Base-by-base conservation (phyloP, 2,329 filamentous ascomycete genomes). In the Fusarium piperis region DNA sequence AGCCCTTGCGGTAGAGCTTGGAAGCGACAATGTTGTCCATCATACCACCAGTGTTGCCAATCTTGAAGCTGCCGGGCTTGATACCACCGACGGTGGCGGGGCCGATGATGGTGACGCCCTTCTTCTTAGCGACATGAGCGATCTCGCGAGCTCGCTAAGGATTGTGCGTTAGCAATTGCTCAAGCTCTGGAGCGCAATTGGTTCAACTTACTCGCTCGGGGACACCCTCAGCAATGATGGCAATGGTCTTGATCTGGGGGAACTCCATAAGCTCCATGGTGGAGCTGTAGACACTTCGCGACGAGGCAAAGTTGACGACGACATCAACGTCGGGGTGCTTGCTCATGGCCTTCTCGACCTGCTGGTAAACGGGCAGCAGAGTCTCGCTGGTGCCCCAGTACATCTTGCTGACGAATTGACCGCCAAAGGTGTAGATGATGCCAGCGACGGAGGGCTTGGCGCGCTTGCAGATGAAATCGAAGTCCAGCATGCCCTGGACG, bases 21-120 rank as follows among this genome's bases (percentile, higher is more conserved):
- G 96, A 98, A 78, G 96, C 94, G 74, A 99, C 96, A 80, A 99
- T 99, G 91, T 99, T 99, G 90, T 99, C 96, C 96, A 99, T 99
- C 96, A 99, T 99, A 85, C 96, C 96, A 90, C 96, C 96, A 79
- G 96, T 99, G 90, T 99, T 99, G 83, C 96, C 96, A 75, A 99
- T 99, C 91, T 98, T 99, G 93, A 95, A 99, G 83, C 93, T 94
- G 84, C 96, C 96, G 71, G 96, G 96, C 91, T 98, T 99, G 88
- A 99, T 98, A 80, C 96, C 96, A 90, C 96, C 96, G 72, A 99
- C 96, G 63, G 96, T 99, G 78, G 96, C 96, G 74, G 96, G 96
- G 74, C 96, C 96, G 81, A 99, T 98, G 84, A 99, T 99, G 84
- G 95, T 98, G 82, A 99, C 93, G 72, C 95, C 95, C 92, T 98